A percentile compares a stretch with the other conserved stretches of the same genome.
These are phyloP conservation scores for Arachnopeziza araneosa DNA, from an alignment of 2,329 filamentous ascomycete species.

Conservation along the genomic window DNA sequence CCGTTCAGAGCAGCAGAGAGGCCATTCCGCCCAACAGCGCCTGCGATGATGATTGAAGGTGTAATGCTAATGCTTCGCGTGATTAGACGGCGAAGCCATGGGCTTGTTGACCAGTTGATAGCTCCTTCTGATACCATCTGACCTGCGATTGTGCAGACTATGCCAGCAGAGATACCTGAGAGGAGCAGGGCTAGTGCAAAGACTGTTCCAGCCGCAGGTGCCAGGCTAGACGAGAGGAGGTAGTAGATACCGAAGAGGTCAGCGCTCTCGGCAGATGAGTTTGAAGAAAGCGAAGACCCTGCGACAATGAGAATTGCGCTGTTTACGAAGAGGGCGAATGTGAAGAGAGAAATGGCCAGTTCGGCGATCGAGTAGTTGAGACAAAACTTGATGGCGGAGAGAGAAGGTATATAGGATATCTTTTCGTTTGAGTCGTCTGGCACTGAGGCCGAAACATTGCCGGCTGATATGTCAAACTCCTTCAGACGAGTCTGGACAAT, in stretches of 20 bases:
- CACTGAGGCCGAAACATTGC: slow-evolving; percentile 37
- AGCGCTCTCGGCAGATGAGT: slow-evolving; percentile 52
- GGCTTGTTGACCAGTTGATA: slow-evolving; percentile 65
- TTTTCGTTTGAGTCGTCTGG: slow-evolving; percentile 32
- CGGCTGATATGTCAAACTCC: slow-evolving; percentile 55
- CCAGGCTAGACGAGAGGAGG: slow-evolving; percentile 61
- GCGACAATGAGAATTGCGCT: slow-evolving; percentile 77
- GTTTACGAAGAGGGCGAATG: slow-evolving; percentile 81
- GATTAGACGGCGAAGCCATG: slow-evolving; percentile 73
- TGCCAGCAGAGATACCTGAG: slow-evolving; percentile 74
- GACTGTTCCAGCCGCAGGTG: slow-evolving; percentile 72
- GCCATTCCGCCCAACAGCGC: slow-evolving; percentile 65
- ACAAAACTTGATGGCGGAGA: slow-evolving; percentile 66
- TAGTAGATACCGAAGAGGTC: slow-evolving; percentile 81
- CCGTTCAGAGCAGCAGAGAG: slow-evolving; percentile 68
- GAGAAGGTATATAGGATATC: slow-evolving; percentile 62
- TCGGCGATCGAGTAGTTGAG: slow-evolving; percentile 70
- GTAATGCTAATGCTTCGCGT: slow-evolving; percentile 77
- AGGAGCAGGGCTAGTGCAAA: slow-evolving; percentile 78
- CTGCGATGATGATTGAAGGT: slow-evolving; percentile 78
- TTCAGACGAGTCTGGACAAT: slow-evolving; percentile 62
- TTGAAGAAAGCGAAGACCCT: slow-evolving; percentile 66
- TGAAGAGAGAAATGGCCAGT: slow-evolving; percentile 67
- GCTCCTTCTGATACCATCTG: slow-evolving; percentile 88
- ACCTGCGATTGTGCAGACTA: slow-evolving; percentile 83